Percentiles rank a stretch among this genome's conserved stretches.
Conservation (phyloP, 2,329 filamentous ascomycete species). For the Colletotrichum costaricense region DNA sequence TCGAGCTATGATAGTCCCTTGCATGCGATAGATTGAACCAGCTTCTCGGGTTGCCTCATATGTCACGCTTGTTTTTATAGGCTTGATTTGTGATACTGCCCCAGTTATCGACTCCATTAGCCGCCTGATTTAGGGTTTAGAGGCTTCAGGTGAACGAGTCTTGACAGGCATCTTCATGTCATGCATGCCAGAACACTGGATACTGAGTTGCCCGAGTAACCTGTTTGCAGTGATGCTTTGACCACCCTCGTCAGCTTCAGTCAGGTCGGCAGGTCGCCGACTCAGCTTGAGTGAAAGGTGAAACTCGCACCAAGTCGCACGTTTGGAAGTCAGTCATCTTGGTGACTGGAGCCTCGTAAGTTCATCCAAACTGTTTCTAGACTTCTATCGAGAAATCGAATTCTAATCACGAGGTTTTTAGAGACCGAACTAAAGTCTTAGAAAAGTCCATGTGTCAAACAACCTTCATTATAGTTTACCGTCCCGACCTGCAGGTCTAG, state of each 20-base stretch:
- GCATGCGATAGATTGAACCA: background rate
- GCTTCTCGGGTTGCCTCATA: background rate
- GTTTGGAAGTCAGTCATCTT: too few relatives aligned
- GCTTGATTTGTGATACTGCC: background rate
- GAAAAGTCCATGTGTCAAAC: background rate
- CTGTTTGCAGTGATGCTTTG: background rate
- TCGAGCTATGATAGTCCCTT: background rate
- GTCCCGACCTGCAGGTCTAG: background rate
- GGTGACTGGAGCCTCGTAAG: background rate
- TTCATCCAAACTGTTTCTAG: background rate
- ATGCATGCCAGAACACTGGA: background rate
- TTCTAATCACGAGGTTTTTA: background rate
- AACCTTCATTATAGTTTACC: background rate
- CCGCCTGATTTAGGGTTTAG: background rate
- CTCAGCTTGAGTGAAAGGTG: background rate
- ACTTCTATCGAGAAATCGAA: background rate
- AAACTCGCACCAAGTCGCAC: background rate
- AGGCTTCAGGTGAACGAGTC: constrained; percentile 25
- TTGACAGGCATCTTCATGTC: background rate
- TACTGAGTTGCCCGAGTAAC: background rate
- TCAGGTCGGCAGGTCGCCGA: background rate
- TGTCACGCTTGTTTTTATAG: background rate
- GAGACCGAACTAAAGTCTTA: background rate
- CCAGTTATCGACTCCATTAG: background rate
- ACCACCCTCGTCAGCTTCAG: background rate